Base-by-base conservation (phyloP, 768 basidiomycete genomes). In the Chalciporus pseudorubinellus region DNA sequence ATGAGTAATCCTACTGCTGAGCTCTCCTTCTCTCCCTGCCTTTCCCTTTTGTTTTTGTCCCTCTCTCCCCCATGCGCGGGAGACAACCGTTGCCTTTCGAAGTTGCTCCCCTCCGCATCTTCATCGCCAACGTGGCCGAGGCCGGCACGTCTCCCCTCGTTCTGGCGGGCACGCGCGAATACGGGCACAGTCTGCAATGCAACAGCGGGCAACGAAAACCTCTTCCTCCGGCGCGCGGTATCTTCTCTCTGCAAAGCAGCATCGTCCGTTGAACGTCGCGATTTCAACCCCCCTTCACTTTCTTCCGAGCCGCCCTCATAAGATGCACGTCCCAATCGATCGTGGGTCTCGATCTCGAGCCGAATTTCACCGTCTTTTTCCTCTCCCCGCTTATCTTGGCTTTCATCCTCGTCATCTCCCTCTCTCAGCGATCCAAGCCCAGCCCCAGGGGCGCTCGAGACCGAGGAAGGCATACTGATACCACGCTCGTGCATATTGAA, bases 121-220 rank as follows among this genome's bases (percentile, higher is more conserved):
- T 16, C 24, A 10, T 16, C 33, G 18, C n/a, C 58, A n/a, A 49
- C 55, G 8, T 52, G 16, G 14, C 48, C 18, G 31, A 11, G 31
- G 12, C 4, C 53, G 8, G 48, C 38, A 12, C 56, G 46, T 28
- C 22, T 3, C 24, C 31, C 39, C 24, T 29, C 42, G 14, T n/a
- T 54, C 45, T 49, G 69, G 34, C 61, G 58, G 3, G 80, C 78
- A 18, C 81, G 77, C 19, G 85, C 80, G 24, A 83, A 85, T 13
- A 91, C 87, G 16, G 79, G 81, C 26, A 82, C 82, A 26, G 83
- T 82, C 57, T 90, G 87, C 65, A 91, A 57, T 33, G 85, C 87
- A 33, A 92, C 74, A n/a, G 86, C 86, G 41, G 89, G 87, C 44
- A 87, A 53, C 44, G 89, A 90, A 60, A 89, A 89, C 34, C 87